Conservation (phyloP, 169 alveolate genomes). For the Babesia caballi region DNA sequence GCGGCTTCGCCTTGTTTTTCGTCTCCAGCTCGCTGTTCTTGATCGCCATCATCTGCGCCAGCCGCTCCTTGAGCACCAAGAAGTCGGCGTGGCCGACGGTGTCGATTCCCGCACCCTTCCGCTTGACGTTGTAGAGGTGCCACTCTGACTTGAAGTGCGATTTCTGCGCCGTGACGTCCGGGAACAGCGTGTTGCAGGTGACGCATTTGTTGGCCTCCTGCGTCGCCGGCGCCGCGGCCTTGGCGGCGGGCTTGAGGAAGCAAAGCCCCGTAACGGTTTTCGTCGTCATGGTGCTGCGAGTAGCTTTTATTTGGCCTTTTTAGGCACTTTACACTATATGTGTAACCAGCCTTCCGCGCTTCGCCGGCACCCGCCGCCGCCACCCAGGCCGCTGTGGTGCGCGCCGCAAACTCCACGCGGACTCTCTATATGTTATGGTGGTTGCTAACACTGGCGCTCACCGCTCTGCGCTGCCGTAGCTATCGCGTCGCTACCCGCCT, state of each 20-base stretch:
- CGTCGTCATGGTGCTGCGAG: not conserved
- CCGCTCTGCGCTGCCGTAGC: not conserved
- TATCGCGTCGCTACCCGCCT: conserved; percentile 15
- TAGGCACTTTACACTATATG: not conserved
- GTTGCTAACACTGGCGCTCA: conserved; percentile 27
- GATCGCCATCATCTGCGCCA: conserved; percentile 25
- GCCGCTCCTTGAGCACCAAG: conserved; percentile 20
- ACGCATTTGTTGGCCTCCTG: conserved; percentile 26
- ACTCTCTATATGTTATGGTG: not conserved
- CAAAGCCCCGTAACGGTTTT: conserved; percentile 18
- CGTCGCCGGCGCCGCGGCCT: not conserved
- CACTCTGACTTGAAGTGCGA: conserved; percentile 82
- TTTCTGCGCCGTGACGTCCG: conserved; percentile 51
- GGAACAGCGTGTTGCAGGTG: conserved; percentile 42
- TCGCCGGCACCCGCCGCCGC: not conserved
- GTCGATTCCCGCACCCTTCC: conserved; percentile 63
- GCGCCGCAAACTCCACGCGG: conserved; percentile 9
- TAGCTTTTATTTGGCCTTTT: not conserved
- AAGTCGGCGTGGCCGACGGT: conserved; percentile 39
- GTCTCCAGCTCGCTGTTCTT: conserved; percentile 2
- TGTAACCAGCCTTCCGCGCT: not conserved
- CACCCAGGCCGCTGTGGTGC: not conserved
- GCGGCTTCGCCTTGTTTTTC: not conserved
- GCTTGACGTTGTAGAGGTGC: conserved; percentile 81
- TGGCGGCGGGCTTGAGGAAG: conserved; percentile 30